phyloP scores from a whole-genome alignment of 176 grass and related monocot species.

The Juncus effusus region DNA sequence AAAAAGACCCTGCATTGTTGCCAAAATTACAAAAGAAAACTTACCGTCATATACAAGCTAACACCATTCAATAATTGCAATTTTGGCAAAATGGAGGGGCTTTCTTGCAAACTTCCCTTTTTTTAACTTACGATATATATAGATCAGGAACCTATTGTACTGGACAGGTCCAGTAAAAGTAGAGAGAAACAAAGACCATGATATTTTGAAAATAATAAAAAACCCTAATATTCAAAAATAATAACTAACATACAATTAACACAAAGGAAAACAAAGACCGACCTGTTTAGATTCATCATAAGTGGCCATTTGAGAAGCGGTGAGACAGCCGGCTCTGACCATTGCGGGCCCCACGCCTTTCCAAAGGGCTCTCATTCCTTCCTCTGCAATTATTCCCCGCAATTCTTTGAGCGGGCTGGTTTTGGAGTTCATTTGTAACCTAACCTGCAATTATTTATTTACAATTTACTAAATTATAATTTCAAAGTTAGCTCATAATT shows the following conservation, averaged over 20 bases:
- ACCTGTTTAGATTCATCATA: slow-evolving; percentile 93
- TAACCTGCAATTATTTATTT: slow-evolving; percentile 44
- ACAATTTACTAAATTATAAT: background rate
- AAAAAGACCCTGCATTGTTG: too few relatives aligned
- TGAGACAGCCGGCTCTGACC: slow-evolving; percentile 79
- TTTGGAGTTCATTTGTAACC: slow-evolving; percentile 68
- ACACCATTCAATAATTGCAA: too few relatives aligned
- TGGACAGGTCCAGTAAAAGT: slow-evolving; percentile 9
- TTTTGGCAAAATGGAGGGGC: too few relatives aligned
- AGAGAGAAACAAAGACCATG: slow-evolving; percentile 2
- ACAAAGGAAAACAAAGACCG: background rate
- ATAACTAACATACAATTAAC: background rate
- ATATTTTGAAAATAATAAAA: too few relatives aligned
- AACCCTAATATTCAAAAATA: background rate
- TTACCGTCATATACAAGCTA: background rate
- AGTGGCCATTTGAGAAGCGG: slow-evolving; percentile 94
- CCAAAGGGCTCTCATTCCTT: slow-evolving; percentile 82
- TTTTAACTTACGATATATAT: too few relatives aligned
- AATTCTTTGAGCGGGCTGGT: slow-evolving; percentile 52
- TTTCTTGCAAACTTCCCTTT: too few relatives aligned
- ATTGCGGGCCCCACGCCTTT: slow-evolving; percentile 99
- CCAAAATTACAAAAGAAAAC: background rate
- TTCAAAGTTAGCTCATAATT: too few relatives aligned
- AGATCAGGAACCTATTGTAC: background rate
- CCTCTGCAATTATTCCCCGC: slow-evolving; percentile 58